phyloP scores from a whole-genome alignment of 2,329 filamentous ascomycete genomes.

The Diaporthe capsici region DNA sequence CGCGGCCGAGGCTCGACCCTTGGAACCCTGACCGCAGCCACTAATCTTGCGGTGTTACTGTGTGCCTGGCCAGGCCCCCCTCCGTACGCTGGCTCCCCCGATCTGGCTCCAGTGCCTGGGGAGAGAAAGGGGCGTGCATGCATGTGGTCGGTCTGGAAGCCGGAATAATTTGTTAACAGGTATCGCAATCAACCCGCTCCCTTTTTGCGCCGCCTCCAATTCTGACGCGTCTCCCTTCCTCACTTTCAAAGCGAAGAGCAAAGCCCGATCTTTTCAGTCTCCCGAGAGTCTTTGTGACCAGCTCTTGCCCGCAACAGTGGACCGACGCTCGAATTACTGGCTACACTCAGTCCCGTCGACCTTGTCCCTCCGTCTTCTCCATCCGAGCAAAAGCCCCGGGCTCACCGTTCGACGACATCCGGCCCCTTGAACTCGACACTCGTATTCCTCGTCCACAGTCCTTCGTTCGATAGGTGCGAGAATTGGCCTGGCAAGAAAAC shows the following conservation, averaged over 20 bases:
- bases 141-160: slow-evolving; percentile 21
- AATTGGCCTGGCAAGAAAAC: background rate
- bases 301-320: background rate
- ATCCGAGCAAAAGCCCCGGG: slow-evolving; percentile 9
- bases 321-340: slow-evolving; percentile 7
- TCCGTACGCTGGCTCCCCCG: background rate
- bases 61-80: background rate
- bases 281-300: slow-evolving; percentile 11
- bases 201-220: slow-evolving; percentile 28
- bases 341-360: slow-evolving; percentile 1
- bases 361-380: background rate
- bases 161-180: slow-evolving; percentile 37
- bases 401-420: slow-evolving; percentile 20
- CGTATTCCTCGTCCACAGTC: background rate
- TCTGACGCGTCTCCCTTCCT: slow-evolving; percentile 32
- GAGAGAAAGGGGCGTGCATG: slow-evolving; percentile 27
- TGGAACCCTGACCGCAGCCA: background rate
- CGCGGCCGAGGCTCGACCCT: slow-evolving; percentile 6
- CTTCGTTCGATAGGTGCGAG: slow-evolving; percentile 19
- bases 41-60: slow-evolving; percentile 10
- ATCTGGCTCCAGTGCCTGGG: background rate
- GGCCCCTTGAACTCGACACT: slow-evolving; percentile 4
- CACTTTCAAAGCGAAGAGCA: slow-evolving; percentile 20
- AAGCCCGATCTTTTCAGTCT: background rate
- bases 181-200: slow-evolving; percentile 30